Evolutionary conservation across 176 grass and related monocot species (phyloP), one percentile per base, ranked within the genome.

Genomic region (barley (Hordeum vulgare)): DNA sequence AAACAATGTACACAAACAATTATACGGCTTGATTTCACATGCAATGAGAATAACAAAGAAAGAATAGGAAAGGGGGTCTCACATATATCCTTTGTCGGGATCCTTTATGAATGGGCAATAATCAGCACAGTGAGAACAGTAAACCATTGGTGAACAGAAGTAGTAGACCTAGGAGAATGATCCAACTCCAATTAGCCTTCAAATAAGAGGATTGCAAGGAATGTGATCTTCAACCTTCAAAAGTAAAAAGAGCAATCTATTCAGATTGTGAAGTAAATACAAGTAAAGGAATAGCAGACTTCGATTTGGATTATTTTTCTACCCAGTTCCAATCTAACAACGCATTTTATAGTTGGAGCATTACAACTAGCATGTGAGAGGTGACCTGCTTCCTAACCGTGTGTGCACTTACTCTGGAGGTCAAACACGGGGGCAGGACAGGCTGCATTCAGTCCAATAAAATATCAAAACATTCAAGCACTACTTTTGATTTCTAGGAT

Each of bases 51-150:
- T 4, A 85, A 84, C 21, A 80, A 23, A 31, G 20, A 85, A 72
- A 60, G 29, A 27, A 70, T 4, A 67, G 9, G 17, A 59, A 83
- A 31, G 9, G 61, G 84, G 34, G 8, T 65, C 92, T 87, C 56
- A 97, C 95, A 91, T 81, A 72, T 93, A 94, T 74, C 84, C 81
- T 36, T 93, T 94, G 75, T 97, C 95, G 17, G 90, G 94, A 29
- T 97, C 92, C 41, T 63, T 87, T 24, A 93, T 17, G 24, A 26
- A 6, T 6, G 88, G 90, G 53, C 84, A 86, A 44, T 94, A 23
- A 71, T 91, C 88, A 21, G 54, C 86, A 77, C 90, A 97, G 20
- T 97, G 92, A 90, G 24, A 74, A 47, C 92, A 97, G 27, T 92
- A 94, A 28, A 74, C 71, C 90, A 97, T 97, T 81, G 70, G 51